Conservation (phyloP, 202 grass and related monocot genomes). For the Brachypodium distachyon region DNA sequence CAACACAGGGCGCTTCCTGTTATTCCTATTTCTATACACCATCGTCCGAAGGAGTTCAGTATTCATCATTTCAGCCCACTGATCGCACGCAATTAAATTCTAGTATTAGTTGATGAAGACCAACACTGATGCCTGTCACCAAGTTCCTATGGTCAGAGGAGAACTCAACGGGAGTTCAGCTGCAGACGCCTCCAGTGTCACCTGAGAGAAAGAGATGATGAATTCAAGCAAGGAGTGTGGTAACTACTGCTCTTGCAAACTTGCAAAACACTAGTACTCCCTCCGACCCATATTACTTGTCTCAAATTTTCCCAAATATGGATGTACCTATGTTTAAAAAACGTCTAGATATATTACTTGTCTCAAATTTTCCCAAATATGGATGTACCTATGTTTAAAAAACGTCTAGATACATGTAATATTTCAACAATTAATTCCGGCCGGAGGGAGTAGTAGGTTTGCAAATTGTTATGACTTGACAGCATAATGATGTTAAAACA, state of each 20-base stretch:
- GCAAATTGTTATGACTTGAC: background rate
- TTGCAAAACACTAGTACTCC: too few relatives aligned
- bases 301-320: too few relatives aligned
- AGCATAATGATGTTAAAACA: background rate
- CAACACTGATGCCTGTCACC: background rate
- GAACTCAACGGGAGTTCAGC: constrained; percentile 2
- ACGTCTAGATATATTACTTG: too few relatives aligned
- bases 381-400: too few relatives aligned
- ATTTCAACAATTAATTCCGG: too few relatives aligned
- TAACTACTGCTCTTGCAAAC: background rate
- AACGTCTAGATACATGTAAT: too few relatives aligned
- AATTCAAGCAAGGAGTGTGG: background rate
- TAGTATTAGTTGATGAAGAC: background rate
- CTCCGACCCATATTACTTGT: too few relatives aligned
- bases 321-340: too few relatives aligned
- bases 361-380: too few relatives aligned
- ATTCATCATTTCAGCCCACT: background rate
- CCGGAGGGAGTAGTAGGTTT: background rate
- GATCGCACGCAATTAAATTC: background rate
- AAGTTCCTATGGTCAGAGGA: constrained; percentile 25
- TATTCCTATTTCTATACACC: background rate
- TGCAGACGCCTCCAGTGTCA: constrained; percentile 33
- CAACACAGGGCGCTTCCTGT: background rate
- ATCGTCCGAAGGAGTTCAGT: background rate
- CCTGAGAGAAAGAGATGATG: constrained; percentile 17